Conservation (phyloP, 441 rosid species). For the Arabidopsis hybrid region DNA sequence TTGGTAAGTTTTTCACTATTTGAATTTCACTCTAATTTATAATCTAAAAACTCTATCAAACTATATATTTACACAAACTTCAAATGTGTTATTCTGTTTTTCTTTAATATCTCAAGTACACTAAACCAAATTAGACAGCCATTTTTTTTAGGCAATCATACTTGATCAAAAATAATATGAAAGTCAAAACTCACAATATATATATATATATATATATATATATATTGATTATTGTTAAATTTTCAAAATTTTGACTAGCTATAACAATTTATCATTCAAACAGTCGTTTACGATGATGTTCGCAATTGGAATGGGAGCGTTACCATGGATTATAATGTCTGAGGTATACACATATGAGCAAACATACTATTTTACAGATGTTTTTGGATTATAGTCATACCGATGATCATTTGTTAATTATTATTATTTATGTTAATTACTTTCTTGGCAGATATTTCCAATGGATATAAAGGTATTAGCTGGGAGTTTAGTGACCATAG, state of each 20-base stretch:
- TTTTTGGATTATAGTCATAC: neutral
- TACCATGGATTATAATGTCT: slow-evolving; percentile 72
- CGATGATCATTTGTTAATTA: neutral
- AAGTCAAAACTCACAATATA: too few relatives aligned
- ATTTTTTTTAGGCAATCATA: too few relatives aligned
- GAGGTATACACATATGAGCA: slow-evolving; percentile 53
- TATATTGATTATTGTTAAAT: neutral
- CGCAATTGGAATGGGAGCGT: slow-evolving; percentile 60
- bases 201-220: neutral
- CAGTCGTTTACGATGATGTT: slow-evolving; percentile 51
- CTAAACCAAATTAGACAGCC: too few relatives aligned
- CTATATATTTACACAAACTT: neutral
- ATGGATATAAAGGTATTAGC: slow-evolving; percentile 53
- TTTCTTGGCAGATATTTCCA: slow-evolving; percentile 51
- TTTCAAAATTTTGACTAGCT: neutral
- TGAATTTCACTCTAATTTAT: slow-evolving; percentile 1
- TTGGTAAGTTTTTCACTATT: slow-evolving; percentile 26
- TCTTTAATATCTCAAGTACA: too few relatives aligned
- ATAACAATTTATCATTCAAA: slow-evolving; percentile 5
- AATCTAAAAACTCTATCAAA: neutral
- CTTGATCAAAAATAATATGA: too few relatives aligned
- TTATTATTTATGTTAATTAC: neutral
- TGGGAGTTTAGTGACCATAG: slow-evolving; percentile 53
- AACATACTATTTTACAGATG: neutral
- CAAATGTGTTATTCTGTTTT: neutral